Conservation (phyloP, 495 filamentous ascomycete species). For the Penicillium mononematosum region DNA sequence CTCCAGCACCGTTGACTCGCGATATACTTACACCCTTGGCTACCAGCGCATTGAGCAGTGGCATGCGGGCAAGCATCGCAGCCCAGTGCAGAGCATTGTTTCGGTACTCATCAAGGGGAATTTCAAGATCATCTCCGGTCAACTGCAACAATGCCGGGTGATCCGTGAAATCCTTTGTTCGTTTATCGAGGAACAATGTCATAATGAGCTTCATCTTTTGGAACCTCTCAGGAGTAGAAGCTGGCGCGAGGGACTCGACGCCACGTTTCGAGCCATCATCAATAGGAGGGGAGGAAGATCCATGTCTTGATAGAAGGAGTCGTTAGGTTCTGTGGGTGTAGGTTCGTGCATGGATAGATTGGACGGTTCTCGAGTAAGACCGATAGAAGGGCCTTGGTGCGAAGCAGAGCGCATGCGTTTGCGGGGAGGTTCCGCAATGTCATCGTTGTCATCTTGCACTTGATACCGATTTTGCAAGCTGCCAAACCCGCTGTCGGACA, state of each 20-base stretch:
- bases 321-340: slow-evolving; percentile 85
- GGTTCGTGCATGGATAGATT: slow-evolving; percentile 44
- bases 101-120: slow-evolving; percentile 79
- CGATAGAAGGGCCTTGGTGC: slow-evolving; percentile 45
- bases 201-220: slow-evolving; percentile 77
- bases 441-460: slow-evolving; percentile 51
- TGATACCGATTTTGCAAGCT: slow-evolving; percentile 48
- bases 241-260: slow-evolving; percentile 67
- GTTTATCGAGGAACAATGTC: slow-evolving; percentile 79
- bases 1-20: slow-evolving; percentile 81
- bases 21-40: slow-evolving; percentile 79
- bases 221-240: slow-evolving; percentile 63
- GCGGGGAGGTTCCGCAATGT: slow-evolving; percentile 73
- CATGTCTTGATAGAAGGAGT: slow-evolving; percentile 72
- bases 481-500: slow-evolving; percentile 64
- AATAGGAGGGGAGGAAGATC: slow-evolving; percentile 49
- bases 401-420: slow-evolving; percentile 68
- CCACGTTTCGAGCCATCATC: slow-evolving; percentile 56
- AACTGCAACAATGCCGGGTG: slow-evolving; percentile 68
- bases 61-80: slow-evolving; percentile 85
- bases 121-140: slow-evolving; percentile 79
- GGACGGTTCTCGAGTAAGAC: slow-evolving; percentile 38
- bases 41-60: slow-evolving; percentile 75
- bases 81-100: slow-evolving; percentile 96
- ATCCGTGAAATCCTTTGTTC: slow-evolving; percentile 59